phyloP scores from a whole-genome alignment of 2,329 filamentous ascomycete genomes.

The Chaetomium sp. region DNA sequence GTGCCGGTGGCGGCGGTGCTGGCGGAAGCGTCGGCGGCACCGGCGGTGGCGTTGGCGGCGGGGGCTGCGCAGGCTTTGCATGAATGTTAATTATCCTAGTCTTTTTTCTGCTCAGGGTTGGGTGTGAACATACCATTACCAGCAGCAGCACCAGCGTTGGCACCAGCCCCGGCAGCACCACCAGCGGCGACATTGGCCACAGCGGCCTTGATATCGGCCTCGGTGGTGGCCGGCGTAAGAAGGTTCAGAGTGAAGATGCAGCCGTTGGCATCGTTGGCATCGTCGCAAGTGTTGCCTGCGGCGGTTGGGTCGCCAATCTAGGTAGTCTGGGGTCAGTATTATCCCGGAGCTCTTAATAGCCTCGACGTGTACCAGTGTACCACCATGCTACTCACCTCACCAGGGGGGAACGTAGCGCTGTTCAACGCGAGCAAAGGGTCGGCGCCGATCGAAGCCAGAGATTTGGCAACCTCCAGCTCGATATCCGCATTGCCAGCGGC shows the following conservation, averaged over 20 bases:
- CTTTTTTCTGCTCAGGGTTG: no score
- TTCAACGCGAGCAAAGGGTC: conserved; percentile 56
- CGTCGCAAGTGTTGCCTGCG: conserved; percentile 49
- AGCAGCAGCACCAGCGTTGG: conserved; percentile 12
- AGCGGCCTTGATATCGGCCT: conserved; percentile 48
- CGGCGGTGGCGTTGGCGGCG: conserved; percentile 3
- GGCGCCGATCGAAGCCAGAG: conserved; percentile 55
- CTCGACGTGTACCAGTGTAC: not conserved
- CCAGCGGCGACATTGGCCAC: conserved; percentile 29
- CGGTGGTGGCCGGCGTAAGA: conserved; percentile 47
- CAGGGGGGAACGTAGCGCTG: conserved; percentile 57
- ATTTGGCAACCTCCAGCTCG: conserved; percentile 50
- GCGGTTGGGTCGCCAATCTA: conserved; percentile 33
- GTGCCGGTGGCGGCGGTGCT: conserved; percentile 7
- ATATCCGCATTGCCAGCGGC: conserved; percentile 57
- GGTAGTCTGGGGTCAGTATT: conserved; percentile 16
- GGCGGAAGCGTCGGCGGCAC: conserved; percentile 9
- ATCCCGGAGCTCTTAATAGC: not conserved
- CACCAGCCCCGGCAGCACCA: conserved; percentile 17
- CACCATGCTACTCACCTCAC: conserved; percentile 33
- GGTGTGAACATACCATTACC: conserved; percentile 4
- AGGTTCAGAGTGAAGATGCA: conserved; percentile 52
- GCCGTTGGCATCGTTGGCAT: conserved; percentile 40
- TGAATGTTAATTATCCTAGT: not conserved
- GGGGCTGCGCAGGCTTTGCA: not conserved